A percentile compares a stretch with the other conserved stretches of the same genome.
Conservation (phyloP, 1,284 basidiomycete species). For the Coniophora puteana region DNA sequence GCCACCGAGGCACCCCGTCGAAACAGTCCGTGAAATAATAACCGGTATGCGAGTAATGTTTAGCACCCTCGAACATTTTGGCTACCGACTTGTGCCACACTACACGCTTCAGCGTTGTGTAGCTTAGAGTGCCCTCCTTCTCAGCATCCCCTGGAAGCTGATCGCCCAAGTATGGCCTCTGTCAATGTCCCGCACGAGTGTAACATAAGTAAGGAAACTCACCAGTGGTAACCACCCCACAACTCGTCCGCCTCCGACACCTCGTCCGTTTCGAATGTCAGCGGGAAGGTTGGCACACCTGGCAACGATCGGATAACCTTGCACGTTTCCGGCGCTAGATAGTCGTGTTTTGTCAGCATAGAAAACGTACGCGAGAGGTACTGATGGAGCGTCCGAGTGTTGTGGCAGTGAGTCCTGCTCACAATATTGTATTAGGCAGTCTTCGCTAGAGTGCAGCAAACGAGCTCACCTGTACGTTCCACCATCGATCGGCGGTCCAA, state of each 20-base stretch:
- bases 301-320: constrained; percentile 40
- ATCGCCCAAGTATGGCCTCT: background rate
- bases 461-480: constrained; percentile 23
- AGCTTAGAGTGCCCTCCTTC: constrained; percentile 21
- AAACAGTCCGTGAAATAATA: background rate
- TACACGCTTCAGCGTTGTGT: constrained; percentile 25
- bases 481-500: constrained; percentile 22
- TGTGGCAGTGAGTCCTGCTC: constrained; percentile 1
- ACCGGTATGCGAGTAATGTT: background rate
- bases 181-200: background rate
- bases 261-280: constrained; percentile 32
- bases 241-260: constrained; percentile 32
- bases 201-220: constrained; percentile 3
- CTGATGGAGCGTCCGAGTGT: too few species aligned
- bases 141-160: constrained; percentile 23
- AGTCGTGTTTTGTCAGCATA: constrained; percentile 9
- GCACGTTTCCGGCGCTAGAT: constrained; percentile 17
- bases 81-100: constrained; percentile 21
- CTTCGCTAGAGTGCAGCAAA: background rate
- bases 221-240: constrained; percentile 44
- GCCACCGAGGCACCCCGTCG: background rate
- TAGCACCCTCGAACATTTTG: constrained; percentile 9
- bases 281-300: constrained; percentile 32
- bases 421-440: background rate
- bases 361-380: constrained; percentile 5